Evolutionary conservation across 2,329 filamentous ascomycete species (phyloP).

Genomic region (Colletotrichum endophyticum): DNA sequence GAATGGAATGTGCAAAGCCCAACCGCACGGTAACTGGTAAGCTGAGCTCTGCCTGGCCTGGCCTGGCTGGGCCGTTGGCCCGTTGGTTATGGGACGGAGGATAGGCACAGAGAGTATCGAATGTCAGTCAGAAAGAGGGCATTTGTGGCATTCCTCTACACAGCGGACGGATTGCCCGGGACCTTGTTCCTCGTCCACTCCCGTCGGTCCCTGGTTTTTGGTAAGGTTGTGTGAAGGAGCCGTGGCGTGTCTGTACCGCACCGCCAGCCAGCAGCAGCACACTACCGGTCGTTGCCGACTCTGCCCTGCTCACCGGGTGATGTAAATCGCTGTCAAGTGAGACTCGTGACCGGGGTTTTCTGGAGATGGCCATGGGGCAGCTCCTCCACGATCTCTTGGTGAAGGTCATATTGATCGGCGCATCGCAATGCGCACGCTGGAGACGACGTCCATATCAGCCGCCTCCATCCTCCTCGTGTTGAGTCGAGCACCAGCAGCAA

Average conservation of each 20-base stretch:
- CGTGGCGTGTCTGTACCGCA: background rate
- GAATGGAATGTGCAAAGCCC: background rate
- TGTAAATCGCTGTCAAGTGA: constrained; percentile 4
- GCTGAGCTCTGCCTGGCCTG: background rate
- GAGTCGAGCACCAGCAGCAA: background rate
- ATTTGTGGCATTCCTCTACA: background rate
- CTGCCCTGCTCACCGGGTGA: constrained; percentile 11
- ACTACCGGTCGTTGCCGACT: background rate
- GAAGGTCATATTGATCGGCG: background rate
- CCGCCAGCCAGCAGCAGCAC: background rate
- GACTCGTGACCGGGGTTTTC: constrained; percentile 5
- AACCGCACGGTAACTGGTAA: background rate
- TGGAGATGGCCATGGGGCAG: background rate
- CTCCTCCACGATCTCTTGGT: background rate
- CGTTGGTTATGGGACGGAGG: background rate
- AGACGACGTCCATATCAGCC: background rate
- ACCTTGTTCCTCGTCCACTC: background rate
- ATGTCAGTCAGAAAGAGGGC: background rate
- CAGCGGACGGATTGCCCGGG: constrained; percentile 1
- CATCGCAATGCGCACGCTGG: background rate
- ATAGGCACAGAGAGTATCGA: background rate
- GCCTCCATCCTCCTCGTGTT: background rate
- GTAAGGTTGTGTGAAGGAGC: constrained; percentile 1
- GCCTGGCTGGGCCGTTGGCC: background rate
- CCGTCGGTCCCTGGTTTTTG: background rate